phyloP scores from a whole-genome alignment of 345 rosid species.

The Brassica rapa region DNA sequence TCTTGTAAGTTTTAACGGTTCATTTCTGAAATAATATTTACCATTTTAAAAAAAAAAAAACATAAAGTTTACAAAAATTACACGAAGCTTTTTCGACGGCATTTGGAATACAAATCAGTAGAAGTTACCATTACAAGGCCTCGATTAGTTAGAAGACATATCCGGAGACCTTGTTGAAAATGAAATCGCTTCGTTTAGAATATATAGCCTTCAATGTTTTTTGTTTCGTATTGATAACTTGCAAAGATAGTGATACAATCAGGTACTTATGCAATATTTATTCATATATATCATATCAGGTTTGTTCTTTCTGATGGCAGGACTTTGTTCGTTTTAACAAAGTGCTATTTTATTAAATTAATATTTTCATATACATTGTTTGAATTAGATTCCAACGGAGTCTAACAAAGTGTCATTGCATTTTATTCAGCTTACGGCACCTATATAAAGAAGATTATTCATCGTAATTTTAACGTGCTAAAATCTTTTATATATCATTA shows the following conservation, averaged over 20 bases:
- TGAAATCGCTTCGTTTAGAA: conserved; percentile 52
- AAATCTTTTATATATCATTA: background rate
- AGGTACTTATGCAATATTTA: conserved; percentile 19
- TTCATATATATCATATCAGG: conserved; percentile 28
- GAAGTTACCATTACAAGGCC: conserved; percentile 41
- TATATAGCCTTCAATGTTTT: conserved; percentile 1
- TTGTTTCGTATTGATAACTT: conserved; percentile 42
- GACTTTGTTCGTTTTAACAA: background rate
- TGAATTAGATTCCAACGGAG: conserved; percentile 36
- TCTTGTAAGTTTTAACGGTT: too few species aligned
- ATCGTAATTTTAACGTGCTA: conserved; percentile 2
- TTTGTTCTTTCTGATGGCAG: conserved; percentile 15
- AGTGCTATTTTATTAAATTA: background rate
- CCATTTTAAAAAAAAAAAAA: too few species aligned
- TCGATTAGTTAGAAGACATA: conserved; percentile 48
- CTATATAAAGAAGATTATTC: background rate
- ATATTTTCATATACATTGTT: conserved; percentile 5
- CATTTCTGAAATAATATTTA: too few species aligned
- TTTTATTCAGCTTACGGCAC: conserved; percentile 5
- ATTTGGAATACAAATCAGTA: conserved; percentile 34
- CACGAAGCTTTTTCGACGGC: conserved; percentile 4
- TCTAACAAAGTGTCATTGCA: background rate
- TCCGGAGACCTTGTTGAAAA: conserved; percentile 45
- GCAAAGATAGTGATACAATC: conserved; percentile 35
- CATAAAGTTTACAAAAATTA: too few species aligned